Evolutionary conservation across 2,329 filamentous ascomycete genomes (phyloP).

Genomic region (Beauveria medogensis): DNA sequence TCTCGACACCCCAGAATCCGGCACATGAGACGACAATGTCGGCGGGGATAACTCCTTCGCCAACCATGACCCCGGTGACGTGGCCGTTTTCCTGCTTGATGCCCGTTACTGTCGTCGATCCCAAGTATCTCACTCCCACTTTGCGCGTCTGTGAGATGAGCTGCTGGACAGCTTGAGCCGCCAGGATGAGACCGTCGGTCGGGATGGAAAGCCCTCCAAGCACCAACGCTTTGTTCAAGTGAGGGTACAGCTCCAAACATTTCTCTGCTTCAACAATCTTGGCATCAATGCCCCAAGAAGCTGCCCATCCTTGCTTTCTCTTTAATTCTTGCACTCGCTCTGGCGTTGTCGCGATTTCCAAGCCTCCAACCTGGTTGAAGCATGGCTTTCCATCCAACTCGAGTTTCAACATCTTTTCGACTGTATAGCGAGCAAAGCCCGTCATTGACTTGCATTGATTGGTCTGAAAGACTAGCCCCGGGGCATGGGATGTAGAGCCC

Average conservation of each 20-base stretch:
- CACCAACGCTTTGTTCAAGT: constrained; percentile 43
- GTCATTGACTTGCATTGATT: constrained; percentile 51
- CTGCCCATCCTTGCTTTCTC: constrained; percentile 52
- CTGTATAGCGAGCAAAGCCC: constrained; percentile 51
- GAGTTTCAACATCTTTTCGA: constrained; percentile 50
- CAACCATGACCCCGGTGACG: constrained; percentile 49
- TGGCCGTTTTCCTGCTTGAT: constrained; percentile 40
- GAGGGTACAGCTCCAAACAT: constrained; percentile 45
- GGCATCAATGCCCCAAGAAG: constrained; percentile 52
- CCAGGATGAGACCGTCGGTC: constrained; percentile 51
- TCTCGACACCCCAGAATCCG: constrained; percentile 58
- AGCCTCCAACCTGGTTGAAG: constrained; percentile 55
- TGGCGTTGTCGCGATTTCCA: constrained; percentile 54
- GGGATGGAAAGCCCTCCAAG: constrained; percentile 54
- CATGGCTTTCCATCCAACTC: constrained; percentile 31
- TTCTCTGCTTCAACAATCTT: constrained; percentile 42
- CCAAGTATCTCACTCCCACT: constrained; percentile 52
- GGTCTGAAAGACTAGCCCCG: constrained; percentile 57
- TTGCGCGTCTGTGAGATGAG: constrained; percentile 49
- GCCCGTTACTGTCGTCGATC: constrained; percentile 47
- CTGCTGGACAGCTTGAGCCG: constrained; percentile 52
- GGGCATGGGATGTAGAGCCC: constrained; percentile 58
- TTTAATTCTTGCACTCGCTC: constrained; percentile 53
- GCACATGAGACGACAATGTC: constrained; percentile 57
- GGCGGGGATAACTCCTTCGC: constrained; percentile 40